Base-by-base conservation (phyloP, 2,329 filamentous ascomycete genomes). In the Microsporum audouinii region DNA sequence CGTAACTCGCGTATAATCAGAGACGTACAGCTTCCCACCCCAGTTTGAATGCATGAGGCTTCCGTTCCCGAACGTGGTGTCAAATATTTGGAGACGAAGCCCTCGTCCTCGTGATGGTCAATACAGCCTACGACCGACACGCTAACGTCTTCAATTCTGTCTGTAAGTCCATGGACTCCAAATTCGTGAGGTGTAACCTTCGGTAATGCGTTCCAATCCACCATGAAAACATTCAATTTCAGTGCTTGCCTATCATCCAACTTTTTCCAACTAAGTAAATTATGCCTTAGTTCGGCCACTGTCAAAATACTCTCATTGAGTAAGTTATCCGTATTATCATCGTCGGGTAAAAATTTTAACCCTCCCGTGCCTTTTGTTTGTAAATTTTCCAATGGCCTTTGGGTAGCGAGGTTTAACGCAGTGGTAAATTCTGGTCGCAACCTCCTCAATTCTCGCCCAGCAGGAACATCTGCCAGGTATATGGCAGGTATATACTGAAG, bases 41-140 rank as follows among this genome's bases (percentile, higher is more conserved):
- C 76, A 27, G 79, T 80, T 53, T 77, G 73, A 41, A 86, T 79
- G 27, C 83, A 71, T 31, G 33, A 27, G 7, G 14, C 17, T n/a
- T 41, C 34, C 12, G 36, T 57, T 7, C 12, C 36, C 14, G 23
- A 17, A n/a, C 38, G 2, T 7, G 23, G 17, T 12, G n/a, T 41
- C 8, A 36, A 5, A 75, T 69, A 8, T 8, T 68, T 41, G 0
- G 80, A 75, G 2, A 85, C 75, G 60, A 76, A 78, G 12, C 72
- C 63, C 66, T 87, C 84, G 60, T 86, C 82, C 2, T 80, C 77
- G 65, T 86, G 84, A 67, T 87, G 84, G 67, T 87, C 84, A 60
- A 87, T 81, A 53, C 80, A 80, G 3, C 80, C 82, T 2, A 75
- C 67, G 1, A 84, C 77, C 14, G 73, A 72, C 58, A 76, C 71